Base-by-base conservation (phyloP, 148 eudicot species). In the Linanthus parryae region DNA sequence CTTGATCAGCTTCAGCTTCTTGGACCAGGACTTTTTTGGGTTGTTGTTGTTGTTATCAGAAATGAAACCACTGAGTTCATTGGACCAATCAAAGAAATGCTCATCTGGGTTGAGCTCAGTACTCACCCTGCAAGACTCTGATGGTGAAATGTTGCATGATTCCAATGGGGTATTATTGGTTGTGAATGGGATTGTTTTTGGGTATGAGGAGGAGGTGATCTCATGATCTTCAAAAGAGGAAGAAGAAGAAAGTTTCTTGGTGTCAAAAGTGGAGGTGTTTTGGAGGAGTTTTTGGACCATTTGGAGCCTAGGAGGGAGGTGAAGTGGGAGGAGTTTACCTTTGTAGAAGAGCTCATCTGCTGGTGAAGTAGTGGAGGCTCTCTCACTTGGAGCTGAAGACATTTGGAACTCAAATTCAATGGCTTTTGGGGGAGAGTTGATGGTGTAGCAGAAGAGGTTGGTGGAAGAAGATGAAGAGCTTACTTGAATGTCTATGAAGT, bases 311-410 rank as follows among this genome's bases (percentile, higher is more conserved):
- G 82, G 83, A 35, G 81, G 91, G 56, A 79, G 78, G 62, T 77
- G 78, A 42, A 85, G 82, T n/a, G 95, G 95, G 38, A 85, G 78
- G 37, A 85, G 88, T n/a, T 71, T 78, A 29, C 95, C 95, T 41
- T 82, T 85, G 73, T 78, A 82, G 68, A 85, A 85, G 68, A 81
- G 95, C 36, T 85, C 88, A 62, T 85, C 95, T 24, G 88, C 95
- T 30, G 92, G 80, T 24, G 74, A 79, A 46, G 67, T 54, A 16
- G 73, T 47, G 43, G 61, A 7, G 43, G 56, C 58, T 47, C 15
- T 55, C 15, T 43, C 47, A 48, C 56, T 48, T 17, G 38, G 8
- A 46, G 23, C 11, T 21, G 63, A 56, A 30, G 62, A 54, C 82
- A 71, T 78, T 68, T 81, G 88, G 54, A 85, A 85, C 69, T 85